phyloP scores from a whole-genome alignment of 164 flowering plant species.

The grape (Vitis vinifera) region DNA sequence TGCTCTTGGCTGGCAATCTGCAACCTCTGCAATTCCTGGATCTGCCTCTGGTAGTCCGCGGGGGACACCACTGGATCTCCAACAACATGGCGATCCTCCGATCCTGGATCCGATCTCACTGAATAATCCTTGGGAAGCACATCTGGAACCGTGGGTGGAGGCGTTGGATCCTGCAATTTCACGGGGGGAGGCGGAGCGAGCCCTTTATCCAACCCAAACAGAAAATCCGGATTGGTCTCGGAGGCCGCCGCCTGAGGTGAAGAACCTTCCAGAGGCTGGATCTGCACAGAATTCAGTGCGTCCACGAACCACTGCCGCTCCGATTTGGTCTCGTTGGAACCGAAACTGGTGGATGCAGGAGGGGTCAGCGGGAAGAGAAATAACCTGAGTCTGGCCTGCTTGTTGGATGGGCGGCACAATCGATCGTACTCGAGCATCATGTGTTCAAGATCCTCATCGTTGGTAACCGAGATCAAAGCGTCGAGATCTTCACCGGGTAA shows the following conservation, averaged over 20 bases:
- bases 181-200: slow-evolving; percentile 15
- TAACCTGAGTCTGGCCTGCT: slow-evolving; percentile 67
- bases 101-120: slow-evolving; percentile 25
- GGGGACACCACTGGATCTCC: slow-evolving; percentile 27
- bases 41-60: slow-evolving; percentile 51
- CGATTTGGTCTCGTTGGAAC: slow-evolving; percentile 33
- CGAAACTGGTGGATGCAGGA: slow-evolving; percentile 19
- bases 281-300: slow-evolving; percentile 64
- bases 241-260: slow-evolving; percentile 26
- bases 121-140: slow-evolving; percentile 16
- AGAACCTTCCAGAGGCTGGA: slow-evolving; percentile 28
- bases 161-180: slow-evolving; percentile 21
- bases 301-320: slow-evolving; percentile 79
- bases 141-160: slow-evolving; percentile 21
- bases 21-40: slow-evolving; percentile 51
- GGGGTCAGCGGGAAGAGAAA: slow-evolving; percentile 44
- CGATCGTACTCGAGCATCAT: slow-evolving; percentile 88
- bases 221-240: slow-evolving; percentile 45
- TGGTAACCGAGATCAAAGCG: slow-evolving; percentile 77
- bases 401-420: slow-evolving; percentile 39
- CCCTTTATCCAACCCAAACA: slow-evolving; percentile 74
- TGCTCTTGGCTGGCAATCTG: slow-evolving; percentile 44
- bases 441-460: slow-evolving; percentile 83
- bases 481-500: slow-evolving; percentile 87
- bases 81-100: slow-evolving; percentile 30